A percentile compares a stretch with the other conserved stretches of the same genome.
Conservation (phyloP, 306 rosid species). For the Gastrolobium villosum region DNA sequence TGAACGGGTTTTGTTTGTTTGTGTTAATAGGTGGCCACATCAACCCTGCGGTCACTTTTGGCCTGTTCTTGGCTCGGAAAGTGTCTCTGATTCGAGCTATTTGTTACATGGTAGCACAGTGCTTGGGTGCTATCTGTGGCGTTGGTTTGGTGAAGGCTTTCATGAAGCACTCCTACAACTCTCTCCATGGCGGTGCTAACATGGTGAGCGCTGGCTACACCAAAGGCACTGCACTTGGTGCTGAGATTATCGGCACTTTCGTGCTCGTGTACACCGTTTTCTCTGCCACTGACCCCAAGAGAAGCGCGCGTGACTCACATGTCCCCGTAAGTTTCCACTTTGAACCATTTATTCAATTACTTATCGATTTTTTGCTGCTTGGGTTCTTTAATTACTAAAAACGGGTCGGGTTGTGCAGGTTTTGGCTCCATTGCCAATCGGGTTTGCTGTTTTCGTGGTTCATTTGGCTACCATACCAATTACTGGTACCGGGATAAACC, state of each 20-base stretch:
- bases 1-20: too few species aligned
- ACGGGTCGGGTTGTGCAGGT: constrained; percentile 48
- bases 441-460: constrained; percentile 86
- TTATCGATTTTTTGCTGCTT: too few species aligned
- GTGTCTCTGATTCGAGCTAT: constrained; percentile 80
- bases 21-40: constrained; percentile 74
- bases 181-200: constrained; percentile 73
- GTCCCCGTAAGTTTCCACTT: constrained; percentile 60
- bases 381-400: too few species aligned
- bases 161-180: constrained; percentile 63
- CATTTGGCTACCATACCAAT: constrained; percentile 90
- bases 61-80: constrained; percentile 80
- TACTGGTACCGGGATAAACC: constrained; percentile 90
- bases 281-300: constrained; percentile 97
- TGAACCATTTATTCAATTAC: too few species aligned
- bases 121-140: constrained; percentile 75
- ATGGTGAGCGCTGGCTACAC: constrained; percentile 55
- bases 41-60: constrained; percentile 91
- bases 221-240: constrained; percentile 76
- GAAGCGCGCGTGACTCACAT: constrained; percentile 90
- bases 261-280: constrained; percentile 92
- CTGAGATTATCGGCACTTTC: constrained; percentile 91
- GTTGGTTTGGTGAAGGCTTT: constrained; percentile 87
- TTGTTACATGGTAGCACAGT: constrained; percentile 73
- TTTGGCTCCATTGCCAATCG: constrained; percentile 90